Base-by-base conservation (phyloP, 2,329 filamentous ascomycete species). In the Elsinoe ampelina region DNA sequence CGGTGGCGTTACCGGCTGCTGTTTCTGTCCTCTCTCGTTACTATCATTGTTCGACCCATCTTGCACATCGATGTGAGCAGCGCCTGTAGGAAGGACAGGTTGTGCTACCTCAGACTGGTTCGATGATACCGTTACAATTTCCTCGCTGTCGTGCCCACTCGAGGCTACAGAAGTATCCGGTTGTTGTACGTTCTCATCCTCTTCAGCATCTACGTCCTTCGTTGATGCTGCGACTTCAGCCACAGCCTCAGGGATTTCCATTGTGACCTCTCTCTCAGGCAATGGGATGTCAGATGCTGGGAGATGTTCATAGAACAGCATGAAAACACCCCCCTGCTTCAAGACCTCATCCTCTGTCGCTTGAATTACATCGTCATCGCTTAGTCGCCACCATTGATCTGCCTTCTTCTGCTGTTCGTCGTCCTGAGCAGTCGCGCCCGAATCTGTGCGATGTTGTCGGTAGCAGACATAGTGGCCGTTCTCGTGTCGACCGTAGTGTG, bases 401-500 rank as follows among this genome's bases (percentile, higher is more conserved):
- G 60, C 43, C 5, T 64, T 59, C 5, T 70, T 67, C 2, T 70
- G 61, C 1, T 66, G 64, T 5, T 61, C 61, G 10, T 58, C 58
- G 26, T 22, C 45, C 57, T 42, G 54, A 11, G 56, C 45, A 13
- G 52, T 17, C 47, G 20, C 55, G 22, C 52, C 57, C 13, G 41
- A 38, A 45, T 20, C 60, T 17, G 55, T 50, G 45, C 81, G 77
- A 65, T 89, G 85, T 65, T 86, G 87, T 54, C 89, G 81, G 70
- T 93, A 95, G 68, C 89, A 95, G 38, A 96, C 84, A 64, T 98
- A 97, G 72, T 98, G 93, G 0, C 93, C 93, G 64, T 95, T 95
- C 60, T 96, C 90, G 68, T 97, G 93, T 32, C 87, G 80, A 3
- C 93, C 93, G 60, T 87, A 88, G 67, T 97, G 93, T 1, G 89